phyloP scores from a whole-genome alignment of 2,329 filamentous ascomycete species.

The Xylaria sp. region DNA sequence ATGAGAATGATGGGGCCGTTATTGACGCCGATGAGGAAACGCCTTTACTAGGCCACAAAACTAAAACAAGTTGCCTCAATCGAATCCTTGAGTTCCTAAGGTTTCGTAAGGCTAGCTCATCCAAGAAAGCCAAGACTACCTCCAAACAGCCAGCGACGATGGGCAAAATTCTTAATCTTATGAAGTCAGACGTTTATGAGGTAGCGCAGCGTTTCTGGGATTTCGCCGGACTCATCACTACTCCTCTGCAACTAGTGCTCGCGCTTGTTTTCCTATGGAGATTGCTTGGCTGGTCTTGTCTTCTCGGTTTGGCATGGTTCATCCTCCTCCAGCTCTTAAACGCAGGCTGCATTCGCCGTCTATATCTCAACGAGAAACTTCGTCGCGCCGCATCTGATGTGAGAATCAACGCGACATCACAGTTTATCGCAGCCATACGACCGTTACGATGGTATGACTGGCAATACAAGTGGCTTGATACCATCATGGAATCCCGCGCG shows the following conservation, averaged over 20 bases:
- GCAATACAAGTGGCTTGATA: conserved; percentile 78
- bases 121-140: conserved; percentile 44
- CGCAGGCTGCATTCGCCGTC: conserved; percentile 70
- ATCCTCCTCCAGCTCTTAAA: conserved; percentile 76
- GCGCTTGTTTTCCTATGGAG: conserved; percentile 79
- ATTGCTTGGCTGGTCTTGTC: conserved; percentile 82
- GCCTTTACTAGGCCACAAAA: conserved; percentile 40
- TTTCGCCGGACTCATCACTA: conserved; percentile 78
- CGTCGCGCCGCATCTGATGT: conserved; percentile 80
- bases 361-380: conserved; percentile 75
- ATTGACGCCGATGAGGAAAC: conserved; percentile 38
- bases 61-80: conserved; percentile 44
- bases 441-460: conserved; percentile 86
- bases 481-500: conserved; percentile 74
- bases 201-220: conserved; percentile 91
- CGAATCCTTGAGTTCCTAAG: conserved; percentile 47
- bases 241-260: conserved; percentile 80
- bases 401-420: conserved; percentile 82
- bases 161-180: conserved; percentile 90
- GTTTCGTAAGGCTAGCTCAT: conserved; percentile 37
- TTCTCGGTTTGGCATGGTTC: conserved; percentile 78
- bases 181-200: conserved; percentile 85
- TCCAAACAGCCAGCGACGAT: conserved; percentile 75
- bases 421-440: conserved; percentile 87
- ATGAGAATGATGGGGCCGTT: conserved; percentile 5